These are phyloP conservation scores for Magnolia sinica DNA, from an alignment of 164 flowering plant genomes.

Conservation along the genomic window DNA sequence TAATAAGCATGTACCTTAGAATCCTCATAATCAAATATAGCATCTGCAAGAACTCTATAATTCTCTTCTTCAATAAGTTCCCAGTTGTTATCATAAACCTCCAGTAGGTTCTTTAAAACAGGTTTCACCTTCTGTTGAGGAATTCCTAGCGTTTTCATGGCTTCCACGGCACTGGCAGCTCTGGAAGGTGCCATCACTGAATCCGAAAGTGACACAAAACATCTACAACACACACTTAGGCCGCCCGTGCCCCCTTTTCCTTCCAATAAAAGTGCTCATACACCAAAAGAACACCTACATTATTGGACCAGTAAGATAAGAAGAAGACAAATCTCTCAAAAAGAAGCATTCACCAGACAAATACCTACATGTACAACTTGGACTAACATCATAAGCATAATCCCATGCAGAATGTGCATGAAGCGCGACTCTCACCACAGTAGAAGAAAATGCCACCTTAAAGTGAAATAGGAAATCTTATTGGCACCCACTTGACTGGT, in stretches of 20 bases:
- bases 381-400: not conserved
- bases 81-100: constrained; percentile 57
- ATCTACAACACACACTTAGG: not conserved
- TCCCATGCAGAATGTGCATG: not conserved
- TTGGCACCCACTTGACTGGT: not conserved
- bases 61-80: constrained; percentile 72
- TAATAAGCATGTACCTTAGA: constrained; percentile 32
- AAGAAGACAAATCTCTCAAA: not conserved
- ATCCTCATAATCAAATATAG: constrained; percentile 60
- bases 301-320: not conserved
- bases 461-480: not conserved
- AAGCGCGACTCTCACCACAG: not conserved
- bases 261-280: not conserved
- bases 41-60: constrained; percentile 72
- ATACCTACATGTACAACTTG: not conserved
- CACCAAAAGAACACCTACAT: not conserved
- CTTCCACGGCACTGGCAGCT: constrained; percentile 37
- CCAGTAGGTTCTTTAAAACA: constrained; percentile 41
- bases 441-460: not conserved
- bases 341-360: not conserved
- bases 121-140: constrained; percentile 32
- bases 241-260: not conserved
- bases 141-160: constrained; percentile 52
- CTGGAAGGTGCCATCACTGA: constrained; percentile 19
- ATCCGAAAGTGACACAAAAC: not conserved